These are phyloP conservation scores for Leptographium lundbergii DNA, from an alignment of 2,329 filamentous ascomycete genomes.

Conservation along the genomic window DNA sequence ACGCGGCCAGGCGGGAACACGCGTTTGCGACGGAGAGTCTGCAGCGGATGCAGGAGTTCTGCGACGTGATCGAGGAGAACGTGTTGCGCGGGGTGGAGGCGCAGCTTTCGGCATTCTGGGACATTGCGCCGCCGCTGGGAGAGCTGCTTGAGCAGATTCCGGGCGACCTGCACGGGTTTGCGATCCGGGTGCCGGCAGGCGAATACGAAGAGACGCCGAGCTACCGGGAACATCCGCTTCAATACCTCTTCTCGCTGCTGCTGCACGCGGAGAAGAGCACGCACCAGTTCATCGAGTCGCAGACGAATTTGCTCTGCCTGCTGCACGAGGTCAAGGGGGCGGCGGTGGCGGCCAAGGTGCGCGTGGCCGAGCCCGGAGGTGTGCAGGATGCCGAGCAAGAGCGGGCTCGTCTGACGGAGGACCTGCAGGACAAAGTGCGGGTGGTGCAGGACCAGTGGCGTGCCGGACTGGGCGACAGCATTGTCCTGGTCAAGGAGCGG, in stretches of 20 bases:
- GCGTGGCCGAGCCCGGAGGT: conserved; percentile 1
- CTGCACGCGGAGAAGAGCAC: conserved; percentile 83
- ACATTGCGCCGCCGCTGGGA: conserved; percentile 77
- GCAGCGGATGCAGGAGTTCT: conserved; percentile 62
- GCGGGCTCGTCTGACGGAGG: conserved; percentile 60
- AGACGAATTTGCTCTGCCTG: conserved; percentile 81
- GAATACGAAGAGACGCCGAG: conserved; percentile 80
- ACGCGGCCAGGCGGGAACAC: conserved; percentile 58
- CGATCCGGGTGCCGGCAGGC: conserved; percentile 61
- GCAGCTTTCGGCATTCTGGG: conserved; percentile 93
- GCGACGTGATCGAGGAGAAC: conserved; percentile 68
- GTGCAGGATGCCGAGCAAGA: conserved; percentile 34
- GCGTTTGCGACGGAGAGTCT: conserved; percentile 61
- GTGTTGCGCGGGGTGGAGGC: conserved; percentile 80
- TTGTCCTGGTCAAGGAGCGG: conserved; percentile 60
- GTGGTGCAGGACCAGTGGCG: conserved; percentile 87
- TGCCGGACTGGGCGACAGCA: conserved; percentile 67
- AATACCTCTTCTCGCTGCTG: conserved; percentile 80
- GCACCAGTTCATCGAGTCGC: conserved; percentile 93
- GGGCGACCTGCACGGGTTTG: conserved; percentile 40
- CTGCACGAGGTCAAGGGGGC: conserved; percentile 82
- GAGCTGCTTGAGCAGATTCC: conserved; percentile 69
- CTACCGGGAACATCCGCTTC: conserved; percentile 69
- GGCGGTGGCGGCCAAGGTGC: conserved; percentile 55
- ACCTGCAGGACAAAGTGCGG: conserved; percentile 85